Evolutionary conservation across 1,139 yeast species (phyloP).

Genomic region (Candida sp.): DNA sequence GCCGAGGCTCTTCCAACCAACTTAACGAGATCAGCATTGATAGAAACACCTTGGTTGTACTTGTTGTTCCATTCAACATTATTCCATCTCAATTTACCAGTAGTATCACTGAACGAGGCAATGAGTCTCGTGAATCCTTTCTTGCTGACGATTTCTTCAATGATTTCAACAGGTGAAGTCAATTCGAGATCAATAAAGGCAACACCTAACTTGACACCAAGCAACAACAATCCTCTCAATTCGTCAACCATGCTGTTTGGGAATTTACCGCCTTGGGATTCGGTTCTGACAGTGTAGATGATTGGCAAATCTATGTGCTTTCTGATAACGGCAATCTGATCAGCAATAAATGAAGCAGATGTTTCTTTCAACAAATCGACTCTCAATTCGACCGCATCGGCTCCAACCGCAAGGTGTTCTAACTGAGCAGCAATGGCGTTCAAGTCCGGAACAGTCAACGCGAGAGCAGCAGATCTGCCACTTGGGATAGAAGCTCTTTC

Average conservation of each 20-base stretch:
- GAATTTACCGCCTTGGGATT: conserved; percentile 82
- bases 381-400: conserved; percentile 83
- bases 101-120: conserved; percentile 81
- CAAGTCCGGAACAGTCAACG: conserved; percentile 66
- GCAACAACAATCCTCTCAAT: conserved; percentile 54
- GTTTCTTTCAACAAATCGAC: conserved; percentile 69
- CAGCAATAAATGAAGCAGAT: conserved; percentile 61
- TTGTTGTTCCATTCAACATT: conserved; percentile 75
- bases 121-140: conserved; percentile 72
- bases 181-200: conserved; percentile 60
- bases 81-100: conserved; percentile 67
- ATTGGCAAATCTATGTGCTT: conserved; percentile 70
- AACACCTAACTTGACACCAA: conserved; percentile 73
- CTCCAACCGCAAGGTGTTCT: conserved; percentile 61
- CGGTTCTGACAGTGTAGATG: conserved; percentile 79
- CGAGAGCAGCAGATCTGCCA: conserved; percentile 70
- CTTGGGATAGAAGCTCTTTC: conserved; percentile 47
- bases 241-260: conserved; percentile 53
- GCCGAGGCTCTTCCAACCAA: conserved; percentile 78
- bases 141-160: conserved; percentile 32
- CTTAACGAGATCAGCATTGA: conserved; percentile 78
- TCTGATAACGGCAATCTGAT: conserved; percentile 75
- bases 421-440: conserved; percentile 47
- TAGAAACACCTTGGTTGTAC: conserved; percentile 66
- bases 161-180: conserved; percentile 37